Evolutionary conservation across 2,329 filamentous ascomycete genomes (phyloP), one percentile per base, ranked within the genome.

Genomic region (Alternaria alternata): DNA sequence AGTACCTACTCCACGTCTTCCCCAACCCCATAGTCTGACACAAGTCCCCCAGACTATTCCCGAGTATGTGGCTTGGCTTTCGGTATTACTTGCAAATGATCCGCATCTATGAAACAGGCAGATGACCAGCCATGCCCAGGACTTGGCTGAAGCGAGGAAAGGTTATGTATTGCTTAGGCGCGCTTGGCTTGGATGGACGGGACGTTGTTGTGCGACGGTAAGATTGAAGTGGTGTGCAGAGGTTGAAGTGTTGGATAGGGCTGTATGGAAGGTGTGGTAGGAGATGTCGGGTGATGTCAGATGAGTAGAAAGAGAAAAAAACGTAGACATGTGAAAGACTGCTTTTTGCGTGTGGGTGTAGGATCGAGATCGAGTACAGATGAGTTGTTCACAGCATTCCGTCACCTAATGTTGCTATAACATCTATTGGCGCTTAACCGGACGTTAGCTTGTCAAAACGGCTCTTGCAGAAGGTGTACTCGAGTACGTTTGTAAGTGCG

Each of bases 91-190:
- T 36, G 14, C 41, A 22, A n/a, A 44, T 14, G 54, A 61, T 61
- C 61, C 39, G 41, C 51, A 41, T 41, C 16, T 42, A 11, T 59
- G 61, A 61, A 42, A 63, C 61, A 49, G 18, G 48, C 39, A 39
- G 30, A 12, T 38, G 52, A 36, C 30, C 38, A 20, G 42, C 18
- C 18, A 28, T 36, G 44, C 54, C 44, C 20, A 36, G 57, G 7
- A n/a, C 51, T 63, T 63, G 61, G 61, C 61, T 55, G 57, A 39
- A 42, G 54, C 18, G 32, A 14, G 26, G 28, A 39, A 30, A 54
- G 36, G 49, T 49, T 57, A 53, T 51, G 60, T 59, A 18, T 60
- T 38, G 52, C 57, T 60, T 60, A 38, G 52, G 51, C 47, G 57
- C 36, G 38, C 55, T 63, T 59, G 54, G 48, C 54, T 39, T 16